phyloP scores from a whole-genome alignment of 495 filamentous ascomycete genomes.

The Aspergillus nidulans region DNA sequence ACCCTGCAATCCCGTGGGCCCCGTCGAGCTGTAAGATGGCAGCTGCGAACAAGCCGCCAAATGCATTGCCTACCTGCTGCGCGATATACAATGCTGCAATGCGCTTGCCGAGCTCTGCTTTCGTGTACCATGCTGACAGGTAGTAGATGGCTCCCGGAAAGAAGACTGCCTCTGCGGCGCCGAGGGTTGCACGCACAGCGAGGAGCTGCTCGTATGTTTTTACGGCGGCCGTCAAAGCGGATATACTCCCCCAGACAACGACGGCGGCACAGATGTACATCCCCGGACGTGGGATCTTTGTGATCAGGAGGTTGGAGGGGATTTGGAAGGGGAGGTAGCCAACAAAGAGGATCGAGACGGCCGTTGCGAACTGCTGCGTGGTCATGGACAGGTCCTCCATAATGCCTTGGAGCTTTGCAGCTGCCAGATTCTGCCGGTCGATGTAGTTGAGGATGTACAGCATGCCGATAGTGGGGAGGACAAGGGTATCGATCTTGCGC shows the following conservation, averaged over 20 bases:
- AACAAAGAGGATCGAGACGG: constrained; percentile 31
- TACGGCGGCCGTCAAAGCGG: constrained; percentile 35
- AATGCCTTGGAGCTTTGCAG: constrained; percentile 28
- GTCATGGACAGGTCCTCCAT: constrained; percentile 26
- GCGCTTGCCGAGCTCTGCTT: constrained; percentile 50
- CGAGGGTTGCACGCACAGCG: constrained; percentile 33
- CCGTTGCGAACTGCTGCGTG: constrained; percentile 25
- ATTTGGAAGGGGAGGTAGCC: constrained; percentile 54
- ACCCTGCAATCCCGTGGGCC: constrained; percentile 39
- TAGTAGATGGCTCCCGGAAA: constrained; percentile 56
- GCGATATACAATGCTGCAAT: constrained; percentile 56
- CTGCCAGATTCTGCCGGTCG: constrained; percentile 30
- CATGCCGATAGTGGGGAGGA: constrained; percentile 35
- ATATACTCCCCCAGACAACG: constrained; percentile 46
- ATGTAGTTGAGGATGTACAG: constrained; percentile 39
- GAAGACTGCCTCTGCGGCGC: constrained; percentile 40
- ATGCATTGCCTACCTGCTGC: constrained; percentile 52
- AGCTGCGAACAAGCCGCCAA: constrained; percentile 52
- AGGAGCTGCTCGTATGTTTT: constrained; percentile 28
- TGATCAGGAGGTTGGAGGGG: constrained; percentile 56
- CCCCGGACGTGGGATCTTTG: constrained; percentile 29
- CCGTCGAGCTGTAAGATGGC: constrained; percentile 49
- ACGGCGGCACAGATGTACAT: constrained; percentile 36
- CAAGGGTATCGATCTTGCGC: constrained; percentile 37
- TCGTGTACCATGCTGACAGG: constrained; percentile 55